Evolutionary conservation across 164 flowering plant genomes (phyloP).

Genomic region (Vitis cinerea): DNA sequence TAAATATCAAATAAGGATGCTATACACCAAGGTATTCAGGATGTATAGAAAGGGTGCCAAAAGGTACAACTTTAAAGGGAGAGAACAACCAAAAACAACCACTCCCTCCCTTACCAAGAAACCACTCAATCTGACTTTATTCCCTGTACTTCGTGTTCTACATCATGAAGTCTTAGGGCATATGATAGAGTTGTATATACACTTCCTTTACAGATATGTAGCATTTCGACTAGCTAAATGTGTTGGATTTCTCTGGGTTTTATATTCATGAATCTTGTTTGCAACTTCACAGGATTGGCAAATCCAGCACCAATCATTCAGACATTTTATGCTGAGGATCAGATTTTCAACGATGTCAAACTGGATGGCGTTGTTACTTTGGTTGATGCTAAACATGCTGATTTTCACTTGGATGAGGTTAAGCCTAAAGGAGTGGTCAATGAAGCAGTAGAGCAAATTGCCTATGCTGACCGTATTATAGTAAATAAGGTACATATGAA

Average conservation of each 20-base stretch:
- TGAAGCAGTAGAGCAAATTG: slow-evolving; percentile 96
- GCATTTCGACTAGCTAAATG: background rate
- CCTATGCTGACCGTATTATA: slow-evolving; percentile 89
- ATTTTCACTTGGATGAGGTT: slow-evolving; percentile 75
- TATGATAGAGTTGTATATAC: background rate
- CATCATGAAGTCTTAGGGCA: too few species aligned
- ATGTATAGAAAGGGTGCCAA: too few species aligned
- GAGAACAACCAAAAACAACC: too few species aligned
- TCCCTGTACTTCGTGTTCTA: too few species aligned
- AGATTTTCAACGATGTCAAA: slow-evolving; percentile 84
- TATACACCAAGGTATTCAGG: too few species aligned
- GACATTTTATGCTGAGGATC: slow-evolving; percentile 96
- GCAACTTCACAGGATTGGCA: slow-evolving; percentile 67
- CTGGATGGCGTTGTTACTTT: slow-evolving; percentile 97
- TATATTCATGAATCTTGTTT: background rate
- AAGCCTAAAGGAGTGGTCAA: slow-evolving; percentile 93
- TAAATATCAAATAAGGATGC: too few species aligned
- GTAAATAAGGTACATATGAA: slow-evolving; percentile 74
- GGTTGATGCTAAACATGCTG: slow-evolving; percentile 93
- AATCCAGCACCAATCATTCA: slow-evolving; percentile 98
- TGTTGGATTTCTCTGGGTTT: background rate
- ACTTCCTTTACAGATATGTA: too few species aligned
- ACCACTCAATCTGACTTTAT: too few species aligned
- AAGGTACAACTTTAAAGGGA: too few species aligned
- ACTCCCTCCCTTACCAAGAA: too few species aligned